Base-by-base conservation (phyloP, 257 asterid species). In the Solanum pimpinellifolium region DNA sequence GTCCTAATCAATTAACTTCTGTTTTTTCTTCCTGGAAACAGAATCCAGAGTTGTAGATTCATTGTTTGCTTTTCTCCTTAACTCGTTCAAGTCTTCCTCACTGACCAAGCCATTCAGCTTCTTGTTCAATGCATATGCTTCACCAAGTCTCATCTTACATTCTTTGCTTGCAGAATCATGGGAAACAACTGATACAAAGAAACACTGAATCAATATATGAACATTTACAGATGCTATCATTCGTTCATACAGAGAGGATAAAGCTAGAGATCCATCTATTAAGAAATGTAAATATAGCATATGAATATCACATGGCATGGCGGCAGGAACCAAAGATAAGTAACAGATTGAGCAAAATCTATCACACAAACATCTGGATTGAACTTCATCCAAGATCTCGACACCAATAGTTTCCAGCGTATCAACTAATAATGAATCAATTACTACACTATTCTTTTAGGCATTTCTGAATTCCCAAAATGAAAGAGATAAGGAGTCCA, bases 111-210 rank as follows among this genome's bases (percentile, higher is more conserved):
- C 98, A 31, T 94, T 93, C 69, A 90, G 81, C 88, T 90, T 94
- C 88, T 91, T 97, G 93, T 95, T 97, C 92, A 94, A 35, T 80
- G 91, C 98, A 76, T 97, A 95, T n/a, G 99, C 98, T 90, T 96
- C 98, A 41, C 88, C 90, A 33, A 97, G 83, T 59, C 90, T 90
- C 90, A 91, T 93, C 86, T 88, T 90, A 89, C 99, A 95, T 82
- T 97, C 98, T 92, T 95, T 97, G 88, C 98, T 96, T 75, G 99
- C 99, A 82, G 88, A 62, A 68, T 91, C 93, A 85, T 97, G 99
- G 81, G 90, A 93, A 83, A 95, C 94, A 91, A 97, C 99, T 95
- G 91, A 14, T 41, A 72, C 2, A 46, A 87, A 20, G 72, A 59
- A 52, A 42, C 13, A 39, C 76, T 5, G 35, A 35, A 89, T 80